Base-by-base conservation (phyloP, 2,329 filamentous ascomycete species). In the Ceratocystis harringtonii region DNA sequence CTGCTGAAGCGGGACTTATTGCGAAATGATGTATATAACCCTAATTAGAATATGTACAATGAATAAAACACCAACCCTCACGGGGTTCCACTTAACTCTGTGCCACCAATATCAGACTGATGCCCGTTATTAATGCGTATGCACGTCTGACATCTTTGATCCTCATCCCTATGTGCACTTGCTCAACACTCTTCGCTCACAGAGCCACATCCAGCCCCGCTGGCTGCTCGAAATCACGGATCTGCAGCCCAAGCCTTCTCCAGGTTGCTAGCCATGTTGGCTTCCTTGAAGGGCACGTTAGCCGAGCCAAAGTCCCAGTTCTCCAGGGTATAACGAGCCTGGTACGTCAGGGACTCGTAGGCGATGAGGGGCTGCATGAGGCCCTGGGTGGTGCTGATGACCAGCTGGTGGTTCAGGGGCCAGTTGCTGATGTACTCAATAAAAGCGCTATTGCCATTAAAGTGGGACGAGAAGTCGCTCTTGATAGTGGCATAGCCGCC, bases 291-390 rank as follows among this genome's bases (percentile, higher is more conserved):
- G 0, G 77, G 76, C 43, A 78, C 74, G 65, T 72, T 77, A 2
- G 76, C 77, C 28, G 36, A 61, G 2, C 77, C 77, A 70, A 78
- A 79, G 67, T 78, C 73, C 3, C 74, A 72, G 52, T 73, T 72
- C 55, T 69, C 68, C 6, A 79, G 71, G 0, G 75, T 77, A 17
- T 69, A 72, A 50, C 72, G 70, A 8, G 75, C 73, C 12, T 70
- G 73, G 2, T 70, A 64, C 0, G 74, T 69, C 68, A 79, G 70
- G 8, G 68, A 71, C 68, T 79, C 77, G 76, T 77, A 79, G 4
- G 76, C 75, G 64, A 77, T 72, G 32, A 80, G 67, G 0, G 74
- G 74, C 68, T 77, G 74, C 17, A 70, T 70, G 1, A 73, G 72
- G 10, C 76, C 77, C n/a, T 71, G 69, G 0, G 70, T 72, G 12